A percentile compares a stretch with the other conserved stretches of the same genome.
phyloP scores from a whole-genome alignment of 2,329 filamentous ascomycete species.

The Lachnellula subtilissima region DNA sequence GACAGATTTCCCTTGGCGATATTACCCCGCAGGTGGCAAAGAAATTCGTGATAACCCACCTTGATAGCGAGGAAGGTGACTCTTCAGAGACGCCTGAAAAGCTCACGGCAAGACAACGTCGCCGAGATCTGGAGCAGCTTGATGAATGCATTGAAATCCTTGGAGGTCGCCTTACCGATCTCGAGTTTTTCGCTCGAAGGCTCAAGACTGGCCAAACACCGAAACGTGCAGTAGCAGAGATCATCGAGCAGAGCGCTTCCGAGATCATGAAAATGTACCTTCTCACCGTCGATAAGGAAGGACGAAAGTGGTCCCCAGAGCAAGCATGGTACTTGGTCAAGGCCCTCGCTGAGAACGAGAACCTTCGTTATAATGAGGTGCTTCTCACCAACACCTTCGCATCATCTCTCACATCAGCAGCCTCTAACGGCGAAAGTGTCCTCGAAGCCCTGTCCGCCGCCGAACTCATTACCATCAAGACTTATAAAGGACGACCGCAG shows the following conservation, averaged over 20 bases:
- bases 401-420: slow-evolving; percentile 43
- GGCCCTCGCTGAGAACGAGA: slow-evolving; percentile 62
- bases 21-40: slow-evolving; percentile 82
- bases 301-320: slow-evolving; percentile 69
- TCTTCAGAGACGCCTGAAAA: slow-evolving; percentile 27
- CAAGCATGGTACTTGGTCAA: slow-evolving; percentile 91
- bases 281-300: slow-evolving; percentile 46
- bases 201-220: slow-evolving; percentile 85
- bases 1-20: slow-evolving; percentile 79
- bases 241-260: slow-evolving; percentile 80
- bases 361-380: slow-evolving; percentile 79
- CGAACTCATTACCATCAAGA: slow-evolving; percentile 76
- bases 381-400: slow-evolving; percentile 73
- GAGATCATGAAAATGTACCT: slow-evolving; percentile 95
- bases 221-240: slow-evolving; percentile 74
- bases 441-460: slow-evolving; percentile 77
- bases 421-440: slow-evolving; percentile 63
- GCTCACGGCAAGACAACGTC: slow-evolving; percentile 29
- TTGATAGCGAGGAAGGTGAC: slow-evolving; percentile 45
- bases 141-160: slow-evolving; percentile 77
- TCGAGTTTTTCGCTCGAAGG: slow-evolving; percentile 87
- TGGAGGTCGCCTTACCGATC: slow-evolving; percentile 88
- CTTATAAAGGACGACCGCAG: slow-evolving; percentile 70
- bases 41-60: slow-evolving; percentile 79
- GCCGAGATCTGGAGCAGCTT: slow-evolving; percentile 60